Conservation (phyloP, 805 yeast genomes). For the Suhomyces sp. region DNA sequence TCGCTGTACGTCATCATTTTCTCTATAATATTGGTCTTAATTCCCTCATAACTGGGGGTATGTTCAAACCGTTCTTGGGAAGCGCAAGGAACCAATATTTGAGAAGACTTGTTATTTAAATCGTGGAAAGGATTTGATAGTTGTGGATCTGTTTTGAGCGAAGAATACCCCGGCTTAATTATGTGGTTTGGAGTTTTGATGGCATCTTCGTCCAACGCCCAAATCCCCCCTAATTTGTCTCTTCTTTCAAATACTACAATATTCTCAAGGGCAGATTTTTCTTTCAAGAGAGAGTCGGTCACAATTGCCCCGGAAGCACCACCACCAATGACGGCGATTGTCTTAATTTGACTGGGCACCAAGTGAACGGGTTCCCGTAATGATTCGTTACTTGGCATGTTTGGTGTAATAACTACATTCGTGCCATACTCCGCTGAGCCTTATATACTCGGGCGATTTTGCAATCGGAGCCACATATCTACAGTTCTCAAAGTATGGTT, state of each 20-base stretch:
- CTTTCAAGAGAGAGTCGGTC: conserved; percentile 37
- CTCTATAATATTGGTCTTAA: conserved; percentile 43
- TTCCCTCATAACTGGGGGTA: conserved; percentile 27
- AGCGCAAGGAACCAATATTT: conserved; percentile 8
- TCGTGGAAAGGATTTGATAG: conserved; percentile 23
- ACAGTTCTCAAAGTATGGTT: not conserved
- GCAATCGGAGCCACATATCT: not conserved
- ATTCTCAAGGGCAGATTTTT: conserved; percentile 23
- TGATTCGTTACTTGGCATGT: not conserved
- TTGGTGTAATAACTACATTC: not conserved
- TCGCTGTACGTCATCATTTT: conserved; percentile 46
- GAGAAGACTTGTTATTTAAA: conserved; percentile 1
- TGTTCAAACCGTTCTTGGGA: conserved; percentile 28
- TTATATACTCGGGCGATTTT: not conserved
- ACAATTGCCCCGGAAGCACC: conserved; percentile 50
- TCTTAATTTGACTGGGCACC: conserved; percentile 13
- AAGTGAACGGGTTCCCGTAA: not conserved
- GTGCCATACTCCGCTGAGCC: not conserved
- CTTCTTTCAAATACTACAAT: conserved; percentile 43
- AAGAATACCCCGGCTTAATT: conserved; percentile 19
- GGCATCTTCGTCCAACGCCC: conserved; percentile 33
- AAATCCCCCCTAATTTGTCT: conserved; percentile 40
- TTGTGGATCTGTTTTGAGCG: conserved; percentile 27
- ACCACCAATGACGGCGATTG: conserved; percentile 48
- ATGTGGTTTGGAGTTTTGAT: conserved; percentile 18